phyloP scores from a whole-genome alignment of 1,284 basidiomycete species.

The Melanopsichium pennsylvanicum region DNA sequence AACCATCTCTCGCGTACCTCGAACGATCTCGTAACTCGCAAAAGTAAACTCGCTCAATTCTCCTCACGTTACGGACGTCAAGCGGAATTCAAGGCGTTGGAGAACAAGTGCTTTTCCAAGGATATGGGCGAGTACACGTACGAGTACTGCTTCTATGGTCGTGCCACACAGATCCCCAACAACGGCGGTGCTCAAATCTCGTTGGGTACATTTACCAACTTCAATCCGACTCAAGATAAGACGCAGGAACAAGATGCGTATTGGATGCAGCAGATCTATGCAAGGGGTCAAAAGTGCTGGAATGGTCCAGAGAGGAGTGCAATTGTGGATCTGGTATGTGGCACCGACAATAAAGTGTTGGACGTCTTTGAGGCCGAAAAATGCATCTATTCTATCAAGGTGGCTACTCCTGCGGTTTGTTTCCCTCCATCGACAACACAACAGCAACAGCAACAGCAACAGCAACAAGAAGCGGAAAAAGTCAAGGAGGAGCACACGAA shows the following conservation, averaged over 20 bases:
- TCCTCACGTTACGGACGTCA: conserved; percentile 77
- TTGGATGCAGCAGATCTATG: conserved; percentile 83
- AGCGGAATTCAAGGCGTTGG: conserved; percentile 95
- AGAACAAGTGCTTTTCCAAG: conserved; percentile 78
- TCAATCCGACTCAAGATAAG: conserved; percentile 79
- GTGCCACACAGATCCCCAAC: conserved; percentile 86
- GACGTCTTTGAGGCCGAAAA: conserved; percentile 88
- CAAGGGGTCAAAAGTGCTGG: conserved; percentile 85
- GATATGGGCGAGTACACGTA: conserved; percentile 95
- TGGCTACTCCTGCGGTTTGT: conserved; percentile 88
- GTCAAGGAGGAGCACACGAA: neutral
- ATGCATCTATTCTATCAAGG: conserved; percentile 91
- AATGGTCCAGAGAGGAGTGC: conserved; percentile 90
- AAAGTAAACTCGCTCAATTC: conserved; percentile 70
- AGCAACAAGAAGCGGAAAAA: neutral
- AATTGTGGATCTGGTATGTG: conserved; percentile 82
- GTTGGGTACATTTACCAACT: conserved; percentile 71
- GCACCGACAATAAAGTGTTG: conserved; percentile 82
- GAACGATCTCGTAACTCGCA: conserved; percentile 68
- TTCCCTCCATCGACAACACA: conserved; percentile 45
- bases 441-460: conserved; percentile 1
- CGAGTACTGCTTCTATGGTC: conserved; percentile 91
- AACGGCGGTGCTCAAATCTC: conserved; percentile 80
- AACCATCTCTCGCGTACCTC: conserved; percentile 68
- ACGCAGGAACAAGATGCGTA: conserved; percentile 74